Percentiles rank a stretch among this genome's conserved stretches.
Conservation (phyloP, 2,329 filamentous ascomycete species). For the Periconia digitata region DNA sequence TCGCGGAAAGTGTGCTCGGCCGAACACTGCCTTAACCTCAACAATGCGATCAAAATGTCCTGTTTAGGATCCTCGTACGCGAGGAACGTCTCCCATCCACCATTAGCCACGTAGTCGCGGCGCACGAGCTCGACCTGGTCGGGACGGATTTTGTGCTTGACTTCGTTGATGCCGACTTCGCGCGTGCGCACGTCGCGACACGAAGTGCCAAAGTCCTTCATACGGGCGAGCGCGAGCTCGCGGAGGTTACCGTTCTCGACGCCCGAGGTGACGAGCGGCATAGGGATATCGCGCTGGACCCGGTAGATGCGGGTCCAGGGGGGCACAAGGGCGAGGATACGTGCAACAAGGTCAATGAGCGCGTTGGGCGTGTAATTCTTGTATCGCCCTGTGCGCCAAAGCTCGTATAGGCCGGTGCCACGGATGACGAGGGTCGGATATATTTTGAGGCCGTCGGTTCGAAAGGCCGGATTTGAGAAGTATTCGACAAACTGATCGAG, state of each 20-base stretch:
- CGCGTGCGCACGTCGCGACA: constrained; percentile 95
- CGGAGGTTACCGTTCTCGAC: constrained; percentile 97
- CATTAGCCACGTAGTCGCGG: constrained; percentile 91
- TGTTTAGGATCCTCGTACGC: constrained; percentile 98
- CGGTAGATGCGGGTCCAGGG: constrained; percentile 99
- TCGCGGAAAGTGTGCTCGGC: constrained; percentile 88
- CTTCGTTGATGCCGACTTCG: constrained; percentile 97
- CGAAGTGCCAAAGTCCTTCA: constrained; percentile 98
- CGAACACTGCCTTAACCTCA: constrained; percentile 88
- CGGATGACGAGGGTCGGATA: constrained; percentile 97
- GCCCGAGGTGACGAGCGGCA: constrained; percentile 97
- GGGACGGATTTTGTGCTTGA: constrained; percentile 97
- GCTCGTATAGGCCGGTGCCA: constrained; percentile 92
- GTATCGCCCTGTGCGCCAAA: constrained; percentile 95
- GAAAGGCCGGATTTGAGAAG: constrained; percentile 93
- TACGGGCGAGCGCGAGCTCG: constrained; percentile 89
- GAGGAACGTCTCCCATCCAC: constrained; percentile 97
- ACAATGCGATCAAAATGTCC: constrained; percentile 89
- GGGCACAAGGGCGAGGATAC: constrained; percentile 92
- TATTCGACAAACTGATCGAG: constrained; percentile 97
- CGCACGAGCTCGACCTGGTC: constrained; percentile 95
- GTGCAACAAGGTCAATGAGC: constrained; percentile 89
- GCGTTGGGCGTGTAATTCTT: constrained; percentile 99
- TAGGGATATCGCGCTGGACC: constrained; percentile 98
- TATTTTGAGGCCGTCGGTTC: constrained; percentile 96